Evolutionary conservation across 106 monocot genomes (phyloP), one percentile per base, ranked within the genome.

Genomic region (Dioscorea alata): DNA sequence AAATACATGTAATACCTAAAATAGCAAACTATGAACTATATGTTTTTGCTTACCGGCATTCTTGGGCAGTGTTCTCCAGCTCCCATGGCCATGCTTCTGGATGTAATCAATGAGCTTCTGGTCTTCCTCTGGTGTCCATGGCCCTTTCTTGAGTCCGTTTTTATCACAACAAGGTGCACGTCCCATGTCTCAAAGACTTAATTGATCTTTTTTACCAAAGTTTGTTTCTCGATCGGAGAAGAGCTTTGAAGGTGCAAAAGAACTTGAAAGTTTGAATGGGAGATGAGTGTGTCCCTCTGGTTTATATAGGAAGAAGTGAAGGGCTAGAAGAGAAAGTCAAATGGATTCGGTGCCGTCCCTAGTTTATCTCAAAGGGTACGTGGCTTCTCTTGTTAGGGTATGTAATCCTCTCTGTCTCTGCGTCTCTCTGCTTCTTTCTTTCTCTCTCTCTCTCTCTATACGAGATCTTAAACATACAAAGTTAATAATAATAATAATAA

Each of bases 101-200:
- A 90, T 86, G 68, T 86, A 86, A 63, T 80, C 66, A 51, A 83
- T 20, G 60, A 90, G 90, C 72, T 83, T 78, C 60, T 78, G 61
- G 70, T 90, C 90, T 57, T 90, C 90, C 70, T 90, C 86, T 0
- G 83, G 71, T 12, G 83, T 86, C 90, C 90, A 90, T 10, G 90
- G 86, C 49, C 90, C 90, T 73, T 81, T 86, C 75, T 90, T 90
- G 66, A 90, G 63, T 4, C 86, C 86, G 48, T 74, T 71, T 53
- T 90, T 83, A 3, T 90, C 80, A 25, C 90, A 90, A 25, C 90
- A 90, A 50, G 90, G 90, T 18, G 83, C 59, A 53, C 90, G 63
- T 14, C 90, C 90, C 83, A 88, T 88, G 15, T 34, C 54, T 19
- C 0, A 19, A 54, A 54, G 15, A 18, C 54, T 5, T 6, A 5